Evolutionary conservation across 352 stramenopile genomes (phyloP), one percentile per base, ranked within the genome.

Genomic region (Pythium biforme): DNA sequence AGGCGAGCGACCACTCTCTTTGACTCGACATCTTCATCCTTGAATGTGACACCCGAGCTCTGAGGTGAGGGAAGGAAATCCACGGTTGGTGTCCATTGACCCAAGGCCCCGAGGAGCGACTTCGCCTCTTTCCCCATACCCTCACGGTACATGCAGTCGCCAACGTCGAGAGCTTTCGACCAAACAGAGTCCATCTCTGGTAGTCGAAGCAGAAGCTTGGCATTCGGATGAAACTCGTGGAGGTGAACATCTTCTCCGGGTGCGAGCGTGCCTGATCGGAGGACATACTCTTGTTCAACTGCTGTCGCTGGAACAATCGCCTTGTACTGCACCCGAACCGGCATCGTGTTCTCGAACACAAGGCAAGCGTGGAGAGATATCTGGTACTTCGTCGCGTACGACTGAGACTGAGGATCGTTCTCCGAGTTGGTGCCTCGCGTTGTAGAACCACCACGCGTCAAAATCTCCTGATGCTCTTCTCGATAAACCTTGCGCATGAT

Each of bases 131-230:
- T 81, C 20, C 76, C 77, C 82, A 92, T 94, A 2, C 66, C 70
- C 56, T 96, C 82, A 39, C 87, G 76, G 52, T 81, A 96, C 52
- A 96, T 91, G 41, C 85, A 96, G 52, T 94, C 83, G 9, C 79
- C 78, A 4, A 96, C 62, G 52, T 75, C 81, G 23, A 94, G 79
- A 2, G 79, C 62, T 20, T 73, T 74, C 14, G 76, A 89, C 87
- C 87, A 96, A 12, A 90, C 88, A 20, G 85, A 94, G 53, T 94
- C 86, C 83, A 95, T 93, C 37, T 94, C 87, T 8, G 87, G 85
- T 10, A 94, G 63, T 17, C 86, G 82, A 23, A 96, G 68, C 39
- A 86, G 66, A 9, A 96, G 68, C 37, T 78, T 74, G 0, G 87
- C 83, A 48, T 89, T 75, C n/a, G 84, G 75, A 62, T 92, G 79